Percentiles rank a stretch among this genome's conserved stretches.
phyloP scores from a whole-genome alignment of 352 stramenopile species.

The Globisporangium camurandrum region DNA sequence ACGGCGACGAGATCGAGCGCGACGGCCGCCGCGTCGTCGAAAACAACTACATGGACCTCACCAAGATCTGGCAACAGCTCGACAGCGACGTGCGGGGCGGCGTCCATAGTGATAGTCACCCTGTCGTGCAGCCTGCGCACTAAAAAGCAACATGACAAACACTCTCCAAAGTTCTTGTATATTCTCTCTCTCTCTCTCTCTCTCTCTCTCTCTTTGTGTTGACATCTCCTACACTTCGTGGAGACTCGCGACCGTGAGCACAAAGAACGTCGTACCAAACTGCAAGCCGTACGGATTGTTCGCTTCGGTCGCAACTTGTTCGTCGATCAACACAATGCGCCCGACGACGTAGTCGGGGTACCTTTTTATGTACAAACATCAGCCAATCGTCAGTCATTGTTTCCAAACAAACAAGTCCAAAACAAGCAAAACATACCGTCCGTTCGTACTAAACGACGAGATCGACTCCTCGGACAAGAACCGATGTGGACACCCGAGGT shows the following conservation, averaged over 20 bases:
- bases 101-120: background rate
- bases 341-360: slow-evolving; percentile 86
- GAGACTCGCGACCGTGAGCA: slow-evolving; percentile 77
- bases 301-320: slow-evolving; percentile 68
- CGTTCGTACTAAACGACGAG: slow-evolving; percentile 77
- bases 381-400: too few relatives aligned
- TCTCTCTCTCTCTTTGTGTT: background rate
- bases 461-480: slow-evolving; percentile 87
- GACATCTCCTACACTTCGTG: slow-evolving; percentile 47
- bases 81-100: slow-evolving; percentile 1
- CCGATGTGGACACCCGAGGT: slow-evolving; percentile 76
- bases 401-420: background rate
- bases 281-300: slow-evolving; percentile 79
- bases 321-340: slow-evolving; percentile 83
- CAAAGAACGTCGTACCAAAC: slow-evolving; percentile 79
- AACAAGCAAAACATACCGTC: slow-evolving; percentile 30
- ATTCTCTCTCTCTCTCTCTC: background rate
- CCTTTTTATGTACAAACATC: slow-evolving; percentile 31
- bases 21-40: slow-evolving; percentile 56
- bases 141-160: too few relatives aligned
- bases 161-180: too few relatives aligned
- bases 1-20: slow-evolving; percentile 51
- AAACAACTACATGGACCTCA: slow-evolving; percentile 53
- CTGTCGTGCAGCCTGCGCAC: slow-evolving; percentile 1
- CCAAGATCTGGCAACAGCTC: slow-evolving; percentile 52